phyloP scores from a whole-genome alignment of 2,329 filamentous ascomycete species.

The Tolypocladium pustulatum region DNA sequence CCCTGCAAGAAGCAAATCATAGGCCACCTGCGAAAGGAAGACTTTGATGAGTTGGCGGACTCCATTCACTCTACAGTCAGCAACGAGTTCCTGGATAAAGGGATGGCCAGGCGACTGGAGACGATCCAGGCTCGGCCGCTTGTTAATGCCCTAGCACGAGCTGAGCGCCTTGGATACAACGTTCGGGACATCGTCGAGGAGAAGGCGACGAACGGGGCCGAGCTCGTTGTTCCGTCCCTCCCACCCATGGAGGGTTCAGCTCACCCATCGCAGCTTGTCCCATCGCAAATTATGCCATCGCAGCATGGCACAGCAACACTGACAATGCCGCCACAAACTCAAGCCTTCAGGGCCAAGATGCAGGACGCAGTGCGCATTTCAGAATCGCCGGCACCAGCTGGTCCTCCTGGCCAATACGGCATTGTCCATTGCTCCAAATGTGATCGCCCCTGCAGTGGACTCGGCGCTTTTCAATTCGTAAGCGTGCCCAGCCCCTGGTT shows the following conservation, averaged over 20 bases:
- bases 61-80: slow-evolving; percentile 35
- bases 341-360: not conserved
- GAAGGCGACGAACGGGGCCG: slow-evolving; percentile 13
- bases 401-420: not conserved
- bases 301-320: not conserved
- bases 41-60: slow-evolving; percentile 35
- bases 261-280: not conserved
- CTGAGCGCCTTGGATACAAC: slow-evolving; percentile 47
- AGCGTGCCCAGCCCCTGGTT: slow-evolving; percentile 3
- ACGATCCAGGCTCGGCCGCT: slow-evolving; percentile 44
- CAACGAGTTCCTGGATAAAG: slow-evolving; percentile 39
- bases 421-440: slow-evolving; percentile 19
- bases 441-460: slow-evolving; percentile 22
- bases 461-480: slow-evolving; percentile 20
- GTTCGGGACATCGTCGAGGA: slow-evolving; percentile 37
- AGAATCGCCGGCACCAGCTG: not conserved
- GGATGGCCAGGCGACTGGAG: slow-evolving; percentile 37
- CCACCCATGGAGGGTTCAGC: slow-evolving; percentile 6
- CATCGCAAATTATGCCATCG: not conserved
- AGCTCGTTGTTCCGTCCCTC: slow-evolving; percentile 26
- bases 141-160: slow-evolving; percentile 45
- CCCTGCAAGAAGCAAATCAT: slow-evolving; percentile 31
- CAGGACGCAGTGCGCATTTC: not conserved
- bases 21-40: slow-evolving; percentile 23
- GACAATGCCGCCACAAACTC: not conserved